phyloP scores from a whole-genome alignment of 2,329 filamentous ascomycete species.

The Nemania serpens region DNA sequence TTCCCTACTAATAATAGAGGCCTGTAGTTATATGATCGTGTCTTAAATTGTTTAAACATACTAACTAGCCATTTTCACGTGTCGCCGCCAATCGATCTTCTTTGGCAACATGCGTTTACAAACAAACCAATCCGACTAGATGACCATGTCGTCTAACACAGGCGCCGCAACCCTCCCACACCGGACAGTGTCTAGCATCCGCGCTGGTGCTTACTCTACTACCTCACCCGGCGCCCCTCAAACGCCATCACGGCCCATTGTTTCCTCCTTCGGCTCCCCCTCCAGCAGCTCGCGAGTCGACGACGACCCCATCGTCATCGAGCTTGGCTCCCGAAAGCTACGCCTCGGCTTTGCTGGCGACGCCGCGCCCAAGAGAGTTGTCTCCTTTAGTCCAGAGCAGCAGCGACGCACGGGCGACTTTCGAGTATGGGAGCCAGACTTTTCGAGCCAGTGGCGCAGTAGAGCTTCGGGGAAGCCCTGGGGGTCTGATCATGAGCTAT shows the following conservation, averaged over 20 bases:
- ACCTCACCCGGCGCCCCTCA: constrained; percentile 54
- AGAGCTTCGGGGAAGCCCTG: constrained; percentile 57
- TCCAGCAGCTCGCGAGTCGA: constrained; percentile 69
- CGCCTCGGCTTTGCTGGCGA: constrained; percentile 88
- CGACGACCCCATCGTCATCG: constrained; percentile 83
- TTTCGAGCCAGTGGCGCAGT: constrained; percentile 53
- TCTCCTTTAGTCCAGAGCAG: constrained; percentile 75
- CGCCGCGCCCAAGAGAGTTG: constrained; percentile 69
- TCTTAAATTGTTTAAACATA: too few relatives aligned
- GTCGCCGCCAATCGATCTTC: neutral
- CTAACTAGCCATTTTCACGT: neutral
- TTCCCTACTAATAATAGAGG: too few relatives aligned
- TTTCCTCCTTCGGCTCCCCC: constrained; percentile 61
- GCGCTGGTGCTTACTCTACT: constrained; percentile 46
- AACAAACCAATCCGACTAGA: constrained; percentile 6
- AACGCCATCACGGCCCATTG: constrained; percentile 59
- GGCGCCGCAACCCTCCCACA: constrained; percentile 55
- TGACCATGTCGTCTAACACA: constrained; percentile 50
- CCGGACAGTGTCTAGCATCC: constrained; percentile 63
- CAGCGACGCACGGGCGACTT: constrained; percentile 83
- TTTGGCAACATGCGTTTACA: constrained; percentile 18
- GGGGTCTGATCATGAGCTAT: constrained; percentile 73
- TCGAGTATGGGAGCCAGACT: constrained; percentile 66
- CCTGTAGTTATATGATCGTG: too few relatives aligned
- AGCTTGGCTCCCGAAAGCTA: constrained; percentile 79